phyloP scores from a whole-genome alignment of 495 filamentous ascomycete genomes.

The Aspergillus avenaceus region DNA sequence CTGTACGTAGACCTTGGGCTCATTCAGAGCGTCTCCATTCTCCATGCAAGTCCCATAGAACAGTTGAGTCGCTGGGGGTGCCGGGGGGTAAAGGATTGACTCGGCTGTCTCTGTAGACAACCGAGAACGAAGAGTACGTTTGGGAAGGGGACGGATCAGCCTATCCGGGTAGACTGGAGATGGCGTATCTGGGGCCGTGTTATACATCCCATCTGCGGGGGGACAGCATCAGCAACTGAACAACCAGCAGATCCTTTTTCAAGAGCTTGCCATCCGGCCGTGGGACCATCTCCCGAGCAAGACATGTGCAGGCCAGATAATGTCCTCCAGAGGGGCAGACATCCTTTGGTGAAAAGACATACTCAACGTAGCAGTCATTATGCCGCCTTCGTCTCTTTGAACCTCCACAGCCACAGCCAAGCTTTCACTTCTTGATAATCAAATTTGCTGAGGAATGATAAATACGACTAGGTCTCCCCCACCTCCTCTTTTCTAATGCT shows the following conservation, averaged over 20 bases:
- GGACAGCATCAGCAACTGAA: conserved; percentile 41
- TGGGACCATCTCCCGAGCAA: conserved; percentile 5
- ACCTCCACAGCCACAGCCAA: conserved; percentile 30
- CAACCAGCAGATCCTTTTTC: conserved; percentile 24
- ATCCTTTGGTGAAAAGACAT: conserved; percentile 34
- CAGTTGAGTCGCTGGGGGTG: conserved; percentile 60
- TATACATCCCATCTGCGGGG: conserved; percentile 47
- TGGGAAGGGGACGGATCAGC: conserved; percentile 90
- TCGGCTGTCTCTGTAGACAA: conserved; percentile 80
- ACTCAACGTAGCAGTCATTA: conserved; percentile 49
- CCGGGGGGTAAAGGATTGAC: conserved; percentile 74
- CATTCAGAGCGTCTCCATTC: conserved; percentile 33
- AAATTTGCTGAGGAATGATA: conserved; percentile 2
- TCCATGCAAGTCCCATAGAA: conserved; percentile 70
- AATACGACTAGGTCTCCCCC: not conserved
- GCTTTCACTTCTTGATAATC: conserved; percentile 11
- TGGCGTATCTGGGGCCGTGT: conserved; percentile 64
- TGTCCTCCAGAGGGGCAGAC: conserved; percentile 12
- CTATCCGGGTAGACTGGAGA: conserved; percentile 80
- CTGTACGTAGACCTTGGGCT: conserved; percentile 45
- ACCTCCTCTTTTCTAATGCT: not conserved
- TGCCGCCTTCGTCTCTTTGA: conserved; percentile 29
- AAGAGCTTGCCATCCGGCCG: conserved; percentile 11
- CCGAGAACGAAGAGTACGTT: conserved; percentile 76
- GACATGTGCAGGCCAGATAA: conserved; percentile 7